Evolutionary conservation across 169 alveolate genomes (phyloP), one percentile per base, ranked within the genome.

Genomic region (Blepharisma undulans): DNA sequence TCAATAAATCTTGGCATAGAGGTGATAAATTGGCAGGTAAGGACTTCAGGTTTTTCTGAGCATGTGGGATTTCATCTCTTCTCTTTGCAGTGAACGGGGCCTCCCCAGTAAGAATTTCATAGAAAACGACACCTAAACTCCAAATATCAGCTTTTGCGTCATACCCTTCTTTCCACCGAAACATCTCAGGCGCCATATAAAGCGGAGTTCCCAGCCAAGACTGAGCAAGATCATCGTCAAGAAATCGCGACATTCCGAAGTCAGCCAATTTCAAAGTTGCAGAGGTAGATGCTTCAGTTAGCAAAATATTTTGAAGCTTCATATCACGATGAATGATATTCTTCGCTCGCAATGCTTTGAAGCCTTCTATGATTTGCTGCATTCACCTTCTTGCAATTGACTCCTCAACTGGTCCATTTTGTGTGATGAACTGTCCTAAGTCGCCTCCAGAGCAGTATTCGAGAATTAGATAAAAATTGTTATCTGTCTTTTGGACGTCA

Each of bases 401-500:
- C 85, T 96, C 98, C 71, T 81, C 72, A n/a, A 96, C 79, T n/a
- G 90, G 36, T 74, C 90, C 91, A 33, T 91, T 79, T 27, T 82
- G 84, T 81, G 91, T 87, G 8, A 96, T 85, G 79, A 81, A 93
- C n/a, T 86, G 77, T 60, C 94, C 90, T 36, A 96, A 86, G 76
- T 93, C 96, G 3, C 98, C 98, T n/a, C 94, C 95, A 22, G 90
- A 85, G 66, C 97, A 95, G 88, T 90, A 96, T 84, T 96, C 98
- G 61, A 96, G 91, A 21, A 96, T 92, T 29, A 96, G 72, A 89
- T 96, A 95, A 74, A 91, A 91, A 92, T 96, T 95, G 25, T 92
- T 81, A 30, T 76, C 89, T 2, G 96, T 93, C 84, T 92, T 95
- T 18, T 90, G 72, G n/a, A 92, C 92, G 33, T 82, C 93, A 14